Percentiles rank a stretch among this genome's conserved stretches.
These are phyloP conservation scores for Fagopyrum homotropicum DNA, from an alignment of 148 eudicot species.

Conservation along the genomic window DNA sequence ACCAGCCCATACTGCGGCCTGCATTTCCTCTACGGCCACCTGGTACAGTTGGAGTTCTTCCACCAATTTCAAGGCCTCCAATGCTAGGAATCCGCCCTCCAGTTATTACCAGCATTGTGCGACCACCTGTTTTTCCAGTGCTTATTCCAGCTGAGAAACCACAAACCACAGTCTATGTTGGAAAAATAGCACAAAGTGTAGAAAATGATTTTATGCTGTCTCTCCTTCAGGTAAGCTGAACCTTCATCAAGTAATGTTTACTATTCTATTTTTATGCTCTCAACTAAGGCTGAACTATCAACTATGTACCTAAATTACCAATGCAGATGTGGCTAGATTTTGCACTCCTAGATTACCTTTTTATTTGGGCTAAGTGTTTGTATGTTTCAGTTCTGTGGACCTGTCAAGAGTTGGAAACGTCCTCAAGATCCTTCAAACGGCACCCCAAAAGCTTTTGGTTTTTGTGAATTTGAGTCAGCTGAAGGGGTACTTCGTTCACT, in stretches of 20 bases:
- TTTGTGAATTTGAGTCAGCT: constrained; percentile 92
- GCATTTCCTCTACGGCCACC: constrained; percentile 57
- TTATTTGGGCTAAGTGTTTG: not conserved
- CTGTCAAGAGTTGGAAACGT: constrained; percentile 95
- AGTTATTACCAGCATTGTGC: constrained; percentile 41
- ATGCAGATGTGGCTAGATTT: not conserved
- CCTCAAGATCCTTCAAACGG: constrained; percentile 82
- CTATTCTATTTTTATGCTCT: not conserved
- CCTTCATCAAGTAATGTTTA: not conserved
- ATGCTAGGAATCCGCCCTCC: constrained; percentile 59
- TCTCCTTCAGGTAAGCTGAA: constrained; percentile 62
- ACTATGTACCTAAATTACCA: no score
- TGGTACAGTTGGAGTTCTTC: constrained; percentile 42
- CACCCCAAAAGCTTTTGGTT: constrained; percentile 65
- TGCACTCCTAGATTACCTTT: not conserved
- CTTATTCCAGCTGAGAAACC: constrained; percentile 63
- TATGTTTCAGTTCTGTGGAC: constrained; percentile 75
- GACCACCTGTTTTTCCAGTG: constrained; percentile 52
- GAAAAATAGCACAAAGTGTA: constrained; percentile 78
- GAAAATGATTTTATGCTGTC: constrained; percentile 85
- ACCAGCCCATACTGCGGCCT: constrained; percentile 56
- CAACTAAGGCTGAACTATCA: no score
- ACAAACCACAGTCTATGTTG: constrained; percentile 85
- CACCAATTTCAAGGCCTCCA: constrained; percentile 62
- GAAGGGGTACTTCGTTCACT: constrained; percentile 95